Conservation (phyloP, 345 rosid species). For the Heritiera fomes region DNA sequence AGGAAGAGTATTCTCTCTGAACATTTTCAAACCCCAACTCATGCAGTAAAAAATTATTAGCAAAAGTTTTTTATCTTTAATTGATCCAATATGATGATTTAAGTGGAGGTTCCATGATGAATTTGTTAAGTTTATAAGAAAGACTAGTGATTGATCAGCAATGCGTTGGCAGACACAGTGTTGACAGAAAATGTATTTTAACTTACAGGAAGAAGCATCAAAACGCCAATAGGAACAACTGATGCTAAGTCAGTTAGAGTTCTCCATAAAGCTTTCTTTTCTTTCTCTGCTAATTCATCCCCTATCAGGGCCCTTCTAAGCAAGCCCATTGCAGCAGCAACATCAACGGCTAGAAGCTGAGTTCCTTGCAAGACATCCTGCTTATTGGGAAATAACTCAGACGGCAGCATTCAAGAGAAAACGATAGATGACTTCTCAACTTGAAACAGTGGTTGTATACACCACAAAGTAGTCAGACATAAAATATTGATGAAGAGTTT, state of each 20-base stretch:
- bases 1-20: constrained; percentile 14
- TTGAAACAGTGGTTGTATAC: neutral
- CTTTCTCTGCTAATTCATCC: constrained; percentile 86
- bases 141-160: neutral
- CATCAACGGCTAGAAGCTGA: constrained; percentile 91
- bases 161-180: neutral
- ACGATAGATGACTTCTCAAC: neutral
- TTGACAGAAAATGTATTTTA: neutral
- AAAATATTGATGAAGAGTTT: neutral
- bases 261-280: constrained; percentile 75
- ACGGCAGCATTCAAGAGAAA: constrained; percentile 3
- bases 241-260: constrained; percentile 92
- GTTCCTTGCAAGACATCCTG: constrained; percentile 99
- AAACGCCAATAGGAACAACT: constrained; percentile 84
- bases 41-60: neutral
- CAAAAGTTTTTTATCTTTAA: neutral
- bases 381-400: constrained; percentile 23
- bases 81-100: neutral
- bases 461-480: neutral
- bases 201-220: constrained; percentile 99
- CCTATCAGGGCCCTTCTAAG: constrained; percentile 73
- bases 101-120: neutral
- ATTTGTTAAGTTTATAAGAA: neutral
- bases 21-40: neutral
- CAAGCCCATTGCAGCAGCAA: constrained; percentile 77